Conservation (phyloP, 1,284 basidiomycete species). For the Xerocomus minutiporus region DNA sequence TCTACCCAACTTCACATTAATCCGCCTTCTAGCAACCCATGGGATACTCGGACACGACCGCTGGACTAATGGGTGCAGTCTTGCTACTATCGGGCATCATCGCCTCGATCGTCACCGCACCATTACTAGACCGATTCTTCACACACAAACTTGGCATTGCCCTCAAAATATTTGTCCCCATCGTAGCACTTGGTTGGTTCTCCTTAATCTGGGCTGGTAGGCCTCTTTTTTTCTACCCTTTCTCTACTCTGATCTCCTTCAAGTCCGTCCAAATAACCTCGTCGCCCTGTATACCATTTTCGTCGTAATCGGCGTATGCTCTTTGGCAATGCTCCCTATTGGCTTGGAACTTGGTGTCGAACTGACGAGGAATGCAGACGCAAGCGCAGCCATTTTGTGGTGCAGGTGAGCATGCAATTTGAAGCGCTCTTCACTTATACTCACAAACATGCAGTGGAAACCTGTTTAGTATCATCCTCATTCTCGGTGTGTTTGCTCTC, state of each 20-base stretch:
- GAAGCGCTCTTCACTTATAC: background rate
- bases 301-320: constrained; percentile 60
- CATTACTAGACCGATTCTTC: constrained; percentile 73
- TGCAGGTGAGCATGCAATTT: constrained; percentile 44
- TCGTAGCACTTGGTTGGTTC: constrained; percentile 60
- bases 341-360: constrained; percentile 72
- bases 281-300: constrained; percentile 61
- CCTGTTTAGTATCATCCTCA: constrained; percentile 56
- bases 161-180: constrained; percentile 55
- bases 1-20: background rate
- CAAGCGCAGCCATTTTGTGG: constrained; percentile 71
- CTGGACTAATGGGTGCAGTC: constrained; percentile 66
- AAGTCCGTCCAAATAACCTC: constrained; percentile 51
- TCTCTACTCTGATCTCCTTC: constrained; percentile 4
- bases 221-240: constrained; percentile 15
- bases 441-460: constrained; percentile 50
- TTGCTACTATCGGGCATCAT: constrained; percentile 67
- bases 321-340: constrained; percentile 67
- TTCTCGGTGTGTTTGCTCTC: constrained; percentile 47
- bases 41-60: constrained; percentile 60
- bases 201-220: constrained; percentile 73
- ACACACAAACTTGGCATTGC: constrained; percentile 63
- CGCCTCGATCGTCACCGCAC: constrained; percentile 59
- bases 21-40: constrained; percentile 51
- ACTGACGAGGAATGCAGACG: constrained; percentile 71